Conservation (phyloP, 108 stramenopile species). For the Aureococcus anophagefferens region DNA sequence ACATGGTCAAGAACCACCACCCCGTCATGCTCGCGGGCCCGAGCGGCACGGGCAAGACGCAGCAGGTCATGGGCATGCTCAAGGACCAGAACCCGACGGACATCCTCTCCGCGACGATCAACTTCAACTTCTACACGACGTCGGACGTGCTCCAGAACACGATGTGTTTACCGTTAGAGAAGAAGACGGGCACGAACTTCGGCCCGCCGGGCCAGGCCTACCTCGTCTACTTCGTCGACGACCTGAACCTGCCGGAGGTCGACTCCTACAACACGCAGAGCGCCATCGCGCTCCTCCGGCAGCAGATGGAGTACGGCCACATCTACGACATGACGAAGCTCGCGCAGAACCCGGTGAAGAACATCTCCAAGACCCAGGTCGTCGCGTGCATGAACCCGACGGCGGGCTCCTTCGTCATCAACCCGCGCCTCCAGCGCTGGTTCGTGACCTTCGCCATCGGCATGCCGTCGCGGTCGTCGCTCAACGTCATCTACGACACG, state of each 20-base stretch:
- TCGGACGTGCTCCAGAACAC: slow-evolving; percentile 33
- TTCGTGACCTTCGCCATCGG: slow-evolving; percentile 50
- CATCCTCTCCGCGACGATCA: slow-evolving; percentile 30
- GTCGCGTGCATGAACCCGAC: slow-evolving; percentile 58
- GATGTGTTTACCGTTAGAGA: slow-evolving; percentile 40
- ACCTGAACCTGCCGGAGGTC: slow-evolving; percentile 61
- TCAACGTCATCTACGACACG: slow-evolving; percentile 54
- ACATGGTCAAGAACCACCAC: slow-evolving; percentile 29
- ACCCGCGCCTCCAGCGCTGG: slow-evolving; percentile 48
- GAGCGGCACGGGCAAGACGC: slow-evolving; percentile 60
- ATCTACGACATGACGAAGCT: slow-evolving; percentile 50
- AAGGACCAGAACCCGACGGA: slow-evolving; percentile 18
- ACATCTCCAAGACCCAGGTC: slow-evolving; percentile 42
- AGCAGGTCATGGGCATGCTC: slow-evolving; percentile 39
- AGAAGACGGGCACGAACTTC: slow-evolving; percentile 43
- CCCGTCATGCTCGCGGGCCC: slow-evolving; percentile 58
- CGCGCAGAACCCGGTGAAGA: slow-evolving; percentile 23
- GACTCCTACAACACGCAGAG: slow-evolving; percentile 63
- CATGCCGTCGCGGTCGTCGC: slow-evolving; percentile 37
- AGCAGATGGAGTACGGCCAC: slow-evolving; percentile 65
- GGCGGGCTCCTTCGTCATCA: slow-evolving; percentile 46
- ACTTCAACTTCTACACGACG: slow-evolving; percentile 53
- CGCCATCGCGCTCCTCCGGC: slow-evolving; percentile 58
- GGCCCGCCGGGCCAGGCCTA: slow-evolving; percentile 48
- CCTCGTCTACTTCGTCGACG: slow-evolving; percentile 59